A percentile compares a stretch with the other conserved stretches of the same genome.
Conservation (phyloP, 345 rosid species). For the Jatropha curcas region DNA sequence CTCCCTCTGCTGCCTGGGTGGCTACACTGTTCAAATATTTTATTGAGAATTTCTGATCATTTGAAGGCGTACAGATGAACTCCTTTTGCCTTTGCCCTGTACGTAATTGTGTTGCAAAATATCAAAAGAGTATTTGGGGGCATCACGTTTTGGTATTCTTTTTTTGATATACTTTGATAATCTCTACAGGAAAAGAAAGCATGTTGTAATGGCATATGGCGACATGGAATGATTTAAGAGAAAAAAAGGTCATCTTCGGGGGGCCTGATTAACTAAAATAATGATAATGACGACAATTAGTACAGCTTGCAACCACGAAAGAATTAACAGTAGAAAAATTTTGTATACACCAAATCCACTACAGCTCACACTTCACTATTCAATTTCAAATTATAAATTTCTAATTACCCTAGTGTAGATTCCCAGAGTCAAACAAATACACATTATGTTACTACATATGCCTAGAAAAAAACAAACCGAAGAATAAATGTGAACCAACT, state of each 20-base stretch:
- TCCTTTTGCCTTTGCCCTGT: neutral
- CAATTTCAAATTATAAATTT: neutral
- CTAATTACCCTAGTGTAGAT: neutral
- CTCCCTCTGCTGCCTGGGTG: neutral
- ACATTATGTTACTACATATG: neutral
- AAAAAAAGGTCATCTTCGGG: no score
- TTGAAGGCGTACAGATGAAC: neutral
- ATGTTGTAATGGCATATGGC: no score
- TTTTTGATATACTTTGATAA: no score
- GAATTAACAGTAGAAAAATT: no score
- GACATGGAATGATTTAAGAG: no score
- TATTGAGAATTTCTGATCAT: neutral
- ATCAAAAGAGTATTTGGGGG: neutral
- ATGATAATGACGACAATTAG: no score
- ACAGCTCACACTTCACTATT: neutral
- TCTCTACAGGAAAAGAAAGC: neutral
- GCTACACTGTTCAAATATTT: neutral
- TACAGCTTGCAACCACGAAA: neutral
- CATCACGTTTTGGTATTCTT: neutral
- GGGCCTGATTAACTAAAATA: neutral
- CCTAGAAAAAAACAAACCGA: neutral
- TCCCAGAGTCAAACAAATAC: neutral
- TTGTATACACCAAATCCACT: no score
- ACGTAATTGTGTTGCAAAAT: no score
- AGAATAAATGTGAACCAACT: neutral